Conservation (phyloP, 2,329 filamentous ascomycete genomes). For the Sporothrix pallida region DNA sequence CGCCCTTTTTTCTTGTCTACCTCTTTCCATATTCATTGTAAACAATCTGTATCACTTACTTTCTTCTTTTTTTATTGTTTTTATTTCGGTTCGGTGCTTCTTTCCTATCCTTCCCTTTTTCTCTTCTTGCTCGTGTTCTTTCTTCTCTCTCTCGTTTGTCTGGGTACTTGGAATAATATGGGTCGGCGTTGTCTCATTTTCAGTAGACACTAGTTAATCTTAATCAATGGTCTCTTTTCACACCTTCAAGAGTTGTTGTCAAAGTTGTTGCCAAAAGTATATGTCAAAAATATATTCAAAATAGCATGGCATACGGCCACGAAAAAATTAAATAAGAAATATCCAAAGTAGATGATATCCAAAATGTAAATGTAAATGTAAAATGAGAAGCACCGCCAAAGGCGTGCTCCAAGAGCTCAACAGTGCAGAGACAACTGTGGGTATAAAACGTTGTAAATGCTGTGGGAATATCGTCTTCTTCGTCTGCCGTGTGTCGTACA, state of each 20-base stretch:
- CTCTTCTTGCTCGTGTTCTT: not conserved
- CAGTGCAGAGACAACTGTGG: conserved; percentile 13
- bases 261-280: not conserved
- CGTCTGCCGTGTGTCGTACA: not conserved
- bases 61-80: not conserved
- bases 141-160: not conserved
- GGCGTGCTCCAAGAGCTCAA: not conserved
- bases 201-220: not conserved
- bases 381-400: not conserved
- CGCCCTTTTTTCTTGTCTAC: not conserved
- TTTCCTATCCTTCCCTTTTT: not conserved
- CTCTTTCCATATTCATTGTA: not conserved
- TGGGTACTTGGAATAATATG: not conserved
- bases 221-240: not conserved
- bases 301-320: not conserved
- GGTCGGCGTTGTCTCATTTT: not conserved
- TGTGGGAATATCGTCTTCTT: not conserved
- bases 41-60: not conserved
- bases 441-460: conserved; percentile 30
- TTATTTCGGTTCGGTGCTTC: not conserved
- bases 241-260: not conserved
- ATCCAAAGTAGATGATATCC: not conserved
- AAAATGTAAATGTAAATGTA: not conserved
- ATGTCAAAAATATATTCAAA: not conserved
- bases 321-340: not conserved